A percentile compares a stretch with the other conserved stretches of the same genome.
Conservation (phyloP, 495 filamentous ascomycete species). For the Hyaloscypha hepaticicola region DNA sequence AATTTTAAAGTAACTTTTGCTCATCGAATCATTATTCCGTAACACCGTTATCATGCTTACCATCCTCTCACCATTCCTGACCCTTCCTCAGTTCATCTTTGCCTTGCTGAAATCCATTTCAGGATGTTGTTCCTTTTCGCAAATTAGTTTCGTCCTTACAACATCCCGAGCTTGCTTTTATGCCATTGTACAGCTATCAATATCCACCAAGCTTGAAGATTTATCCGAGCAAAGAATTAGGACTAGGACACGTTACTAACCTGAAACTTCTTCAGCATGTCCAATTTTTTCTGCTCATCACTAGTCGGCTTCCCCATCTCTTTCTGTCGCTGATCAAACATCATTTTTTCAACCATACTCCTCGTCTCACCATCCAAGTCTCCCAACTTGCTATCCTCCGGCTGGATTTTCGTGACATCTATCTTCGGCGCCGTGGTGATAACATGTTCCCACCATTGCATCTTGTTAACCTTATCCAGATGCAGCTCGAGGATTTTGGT, state of each 20-base stretch:
- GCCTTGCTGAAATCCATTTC: conserved; percentile 87
- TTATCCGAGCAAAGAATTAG: neutral
- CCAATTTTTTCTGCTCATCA: conserved; percentile 90
- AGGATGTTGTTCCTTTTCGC: conserved; percentile 41
- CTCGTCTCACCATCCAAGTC: conserved; percentile 96
- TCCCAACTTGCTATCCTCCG: conserved; percentile 83
- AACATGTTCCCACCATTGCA: conserved; percentile 97
- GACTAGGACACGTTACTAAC: conserved; percentile 1
- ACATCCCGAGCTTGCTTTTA: neutral
- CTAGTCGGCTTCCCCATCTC: conserved; percentile 83
- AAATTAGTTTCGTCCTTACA: neutral
- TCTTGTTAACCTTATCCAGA: conserved; percentile 94
- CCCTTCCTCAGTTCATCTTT: conserved; percentile 53
- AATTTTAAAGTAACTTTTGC: neutral
- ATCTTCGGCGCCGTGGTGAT: conserved; percentile 81
- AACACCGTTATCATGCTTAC: neutral
- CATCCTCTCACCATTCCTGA: neutral
- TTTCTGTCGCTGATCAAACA: conserved; percentile 98
- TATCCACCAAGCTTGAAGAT: neutral
- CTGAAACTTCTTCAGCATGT: conserved; percentile 82
- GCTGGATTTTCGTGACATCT: conserved; percentile 91
- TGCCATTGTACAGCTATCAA: neutral
- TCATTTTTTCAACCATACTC: conserved; percentile 99
- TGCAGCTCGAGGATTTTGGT: conserved; percentile 83
- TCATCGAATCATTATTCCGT: neutral